phyloP scores from a whole-genome alignment of 2,329 filamentous ascomycete species.

The Didymella pomorum region DNA sequence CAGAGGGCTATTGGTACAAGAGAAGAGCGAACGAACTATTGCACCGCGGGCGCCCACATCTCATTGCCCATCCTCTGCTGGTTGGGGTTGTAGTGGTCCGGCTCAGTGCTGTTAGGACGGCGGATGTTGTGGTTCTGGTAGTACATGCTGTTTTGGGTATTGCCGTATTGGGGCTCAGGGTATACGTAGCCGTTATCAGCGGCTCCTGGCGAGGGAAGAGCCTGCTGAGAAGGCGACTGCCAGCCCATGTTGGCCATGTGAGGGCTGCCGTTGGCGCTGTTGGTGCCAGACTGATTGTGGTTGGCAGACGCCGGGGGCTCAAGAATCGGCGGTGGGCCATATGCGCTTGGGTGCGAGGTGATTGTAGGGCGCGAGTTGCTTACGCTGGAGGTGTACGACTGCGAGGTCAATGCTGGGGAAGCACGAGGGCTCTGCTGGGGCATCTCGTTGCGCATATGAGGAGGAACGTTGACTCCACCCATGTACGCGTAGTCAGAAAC shows the following conservation, averaged over 20 bases:
- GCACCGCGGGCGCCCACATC: constrained; percentile 54
- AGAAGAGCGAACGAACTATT: constrained; percentile 41
- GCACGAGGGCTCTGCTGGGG: constrained; percentile 73
- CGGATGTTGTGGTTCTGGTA: constrained; percentile 75
- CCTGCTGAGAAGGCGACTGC: constrained; percentile 82
- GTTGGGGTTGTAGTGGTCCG: constrained; percentile 58
- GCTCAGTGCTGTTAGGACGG: constrained; percentile 77
- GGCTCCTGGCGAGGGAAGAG: constrained; percentile 74
- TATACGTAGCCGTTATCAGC: constrained; percentile 80
- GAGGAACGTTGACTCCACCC: constrained; percentile 79
- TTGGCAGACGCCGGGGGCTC: constrained; percentile 83
- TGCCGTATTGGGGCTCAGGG: constrained; percentile 73
- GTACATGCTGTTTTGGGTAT: constrained; percentile 70
- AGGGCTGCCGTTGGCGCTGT: constrained; percentile 81
- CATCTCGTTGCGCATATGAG: constrained; percentile 80
- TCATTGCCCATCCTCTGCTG: constrained; percentile 49
- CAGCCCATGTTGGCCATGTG: constrained; percentile 84
- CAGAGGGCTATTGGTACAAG: constrained; percentile 45
- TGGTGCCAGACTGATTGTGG: constrained; percentile 67
- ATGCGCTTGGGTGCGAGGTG: constrained; percentile 85
- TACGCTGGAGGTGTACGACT: constrained; percentile 66
- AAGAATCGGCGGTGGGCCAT: constrained; percentile 83
- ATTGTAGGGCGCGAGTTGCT: constrained; percentile 63
- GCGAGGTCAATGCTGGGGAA: constrained; percentile 69
- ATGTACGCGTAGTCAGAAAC: constrained; percentile 77